phyloP scores from a whole-genome alignment of 306 rosid species.

The Cucurbita maxima region DNA sequence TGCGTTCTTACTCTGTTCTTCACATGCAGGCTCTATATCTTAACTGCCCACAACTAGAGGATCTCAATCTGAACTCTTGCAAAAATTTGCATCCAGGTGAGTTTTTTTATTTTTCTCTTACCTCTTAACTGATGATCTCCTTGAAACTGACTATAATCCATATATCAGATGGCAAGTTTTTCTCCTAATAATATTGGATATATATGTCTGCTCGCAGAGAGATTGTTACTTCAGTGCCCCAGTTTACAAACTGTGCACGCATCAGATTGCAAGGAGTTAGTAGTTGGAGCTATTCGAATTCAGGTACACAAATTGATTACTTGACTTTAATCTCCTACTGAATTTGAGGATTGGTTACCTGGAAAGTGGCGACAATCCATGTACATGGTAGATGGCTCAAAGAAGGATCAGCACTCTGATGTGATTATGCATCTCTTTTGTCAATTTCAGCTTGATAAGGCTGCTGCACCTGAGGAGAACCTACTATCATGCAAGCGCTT shows the following conservation, averaged over 20 bases:
- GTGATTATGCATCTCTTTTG: neutral
- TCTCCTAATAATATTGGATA: slow-evolving; percentile 3
- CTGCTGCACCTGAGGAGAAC: slow-evolving; percentile 25
- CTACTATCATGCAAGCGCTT: slow-evolving; percentile 59
- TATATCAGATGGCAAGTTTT: neutral
- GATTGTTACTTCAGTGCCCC: slow-evolving; percentile 73
- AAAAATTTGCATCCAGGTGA: slow-evolving; percentile 80
- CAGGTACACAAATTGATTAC: slow-evolving; percentile 39
- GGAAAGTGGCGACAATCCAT: neutral
- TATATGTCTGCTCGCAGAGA: slow-evolving; percentile 34
- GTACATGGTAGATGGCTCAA: slow-evolving; percentile 2
- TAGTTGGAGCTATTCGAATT: slow-evolving; percentile 45
- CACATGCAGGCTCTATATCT: slow-evolving; percentile 67
- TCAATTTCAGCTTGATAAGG: slow-evolving; percentile 39
- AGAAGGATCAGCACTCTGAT: neutral
- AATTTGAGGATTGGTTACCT: neutral
- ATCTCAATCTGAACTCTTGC: slow-evolving; percentile 84
- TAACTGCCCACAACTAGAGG: slow-evolving; percentile 69
- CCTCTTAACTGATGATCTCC: slow-evolving; percentile 5
- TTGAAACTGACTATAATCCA: neutral
- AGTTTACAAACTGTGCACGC: slow-evolving; percentile 68
- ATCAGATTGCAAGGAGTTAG: slow-evolving; percentile 44
- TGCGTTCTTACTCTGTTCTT: slow-evolving; percentile 12
- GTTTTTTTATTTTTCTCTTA: slow-evolving; percentile 2
- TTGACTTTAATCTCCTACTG: neutral